Percentiles rank a stretch among this genome's conserved stretches.
These are phyloP conservation scores for Pelargonium fulgidum DNA, from an alignment of 441 rosid genomes.

Conservation along the genomic window DNA sequence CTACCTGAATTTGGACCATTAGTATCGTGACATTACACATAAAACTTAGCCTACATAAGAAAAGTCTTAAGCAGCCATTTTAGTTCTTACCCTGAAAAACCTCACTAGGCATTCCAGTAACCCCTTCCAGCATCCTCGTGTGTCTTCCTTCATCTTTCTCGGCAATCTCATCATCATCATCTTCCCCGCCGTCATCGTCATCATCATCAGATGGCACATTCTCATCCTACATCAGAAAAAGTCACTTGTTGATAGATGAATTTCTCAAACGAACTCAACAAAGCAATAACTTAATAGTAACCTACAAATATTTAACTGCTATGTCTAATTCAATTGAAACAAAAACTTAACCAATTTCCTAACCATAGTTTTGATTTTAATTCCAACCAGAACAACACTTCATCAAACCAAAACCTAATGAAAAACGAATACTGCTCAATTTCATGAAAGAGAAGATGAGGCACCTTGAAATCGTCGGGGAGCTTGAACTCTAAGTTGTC, in stretches of 20 bases:
- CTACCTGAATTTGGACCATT: no score
- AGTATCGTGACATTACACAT: neutral
- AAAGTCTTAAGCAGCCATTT: constrained; percentile 4
- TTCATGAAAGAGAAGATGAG: neutral
- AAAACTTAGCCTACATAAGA: constrained; percentile 13
- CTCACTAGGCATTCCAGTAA: constrained; percentile 79
- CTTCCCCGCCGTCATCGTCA: constrained; percentile 18
- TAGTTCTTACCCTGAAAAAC: constrained; percentile 36
- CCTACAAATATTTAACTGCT: neutral
- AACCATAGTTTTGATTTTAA: no score
- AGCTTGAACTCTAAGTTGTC: constrained; percentile 65
- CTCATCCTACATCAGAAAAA: constrained; percentile 52
- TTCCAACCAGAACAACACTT: neutral
- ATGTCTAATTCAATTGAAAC: no score
- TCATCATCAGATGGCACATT: constrained; percentile 60
- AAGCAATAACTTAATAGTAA: neutral
- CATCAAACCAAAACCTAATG: neutral
- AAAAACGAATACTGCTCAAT: neutral
- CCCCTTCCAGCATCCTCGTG: constrained; percentile 63
- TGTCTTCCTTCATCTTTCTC: constrained; percentile 57
- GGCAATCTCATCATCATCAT: constrained; percentile 27
- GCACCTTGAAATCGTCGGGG: constrained; percentile 64
- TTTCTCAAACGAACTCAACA: neutral
- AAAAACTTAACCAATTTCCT: no score
- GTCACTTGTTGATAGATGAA: no score